Base-by-base conservation (phyloP, 2,329 filamentous ascomycete genomes). In the Diaporthe sp. region DNA sequence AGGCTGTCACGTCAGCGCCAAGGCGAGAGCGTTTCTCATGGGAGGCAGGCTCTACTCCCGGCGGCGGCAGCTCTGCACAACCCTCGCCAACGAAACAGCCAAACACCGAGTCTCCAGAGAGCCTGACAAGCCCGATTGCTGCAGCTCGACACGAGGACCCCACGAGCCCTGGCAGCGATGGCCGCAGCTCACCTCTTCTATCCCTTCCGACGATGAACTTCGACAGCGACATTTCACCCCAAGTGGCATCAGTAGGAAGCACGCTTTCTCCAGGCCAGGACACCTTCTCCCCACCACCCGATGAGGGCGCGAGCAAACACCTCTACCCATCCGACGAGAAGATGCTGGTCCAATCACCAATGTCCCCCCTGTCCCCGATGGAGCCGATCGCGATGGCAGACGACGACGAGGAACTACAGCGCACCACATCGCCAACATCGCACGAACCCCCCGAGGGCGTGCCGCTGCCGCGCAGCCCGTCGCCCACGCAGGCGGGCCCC, bases 291-390 rank as follows among this genome's bases (percentile, higher is more conserved):
- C 71, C 75, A 67, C 65, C 25, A 51, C 22, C 13, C 17, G 73
- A 55, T 67, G 81, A 80, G 25, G 53, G 67, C 7, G 75, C 39
- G 17, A 71, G 15, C 53, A 60, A 60, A n/a, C 13, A 49, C 28
- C 55, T 84, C 31, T 88, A 87, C 3, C 80, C 87, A 2, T 83
- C 84, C 3, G 86, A 90, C 20, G 88, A 90, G 76, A 88, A 87
- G 76, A 80, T 83, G 15, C 79, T 85, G 28, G 79, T 83, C 17
- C 82, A 83, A 67, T 79, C 82, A 10, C 80, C 84, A 2, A 83
- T 83, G 8, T 83, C 82, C 25, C 78, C 82, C 25, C 77, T 84
- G 13, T 83, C 84, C n/a, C 81, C 83, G 9, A 34, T 73, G 71
- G 71, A 73, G 47, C 71, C 71, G 15, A 73, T 65, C 25, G 13